phyloP scores from a whole-genome alignment of 2,329 filamentous ascomycete species.

The Paecilomyces sp. region DNA sequence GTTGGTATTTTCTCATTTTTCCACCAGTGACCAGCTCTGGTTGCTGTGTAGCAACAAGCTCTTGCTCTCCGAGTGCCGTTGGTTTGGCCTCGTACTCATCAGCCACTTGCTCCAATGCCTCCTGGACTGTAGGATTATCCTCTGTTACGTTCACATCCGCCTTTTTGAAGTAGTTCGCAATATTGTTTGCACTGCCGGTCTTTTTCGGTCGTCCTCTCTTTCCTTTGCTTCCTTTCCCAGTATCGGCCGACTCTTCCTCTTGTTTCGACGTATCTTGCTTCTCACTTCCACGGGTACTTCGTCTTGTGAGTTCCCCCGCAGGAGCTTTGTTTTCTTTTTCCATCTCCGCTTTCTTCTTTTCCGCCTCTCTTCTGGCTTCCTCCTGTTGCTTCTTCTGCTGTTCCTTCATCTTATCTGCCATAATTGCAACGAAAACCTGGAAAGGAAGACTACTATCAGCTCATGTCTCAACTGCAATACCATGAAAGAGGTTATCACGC shows the following conservation, averaged over 20 bases:
- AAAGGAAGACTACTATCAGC: slow-evolving; percentile 3
- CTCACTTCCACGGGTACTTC: slow-evolving; percentile 25
- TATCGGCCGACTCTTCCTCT: slow-evolving; percentile 11
- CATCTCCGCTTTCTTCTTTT: slow-evolving; percentile 22
- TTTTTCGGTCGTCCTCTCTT: slow-evolving; percentile 23
- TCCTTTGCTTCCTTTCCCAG: slow-evolving; percentile 10
- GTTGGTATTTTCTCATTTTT: slow-evolving; percentile 86
- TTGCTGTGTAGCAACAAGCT: slow-evolving; percentile 75
- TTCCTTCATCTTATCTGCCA: slow-evolving; percentile 43
- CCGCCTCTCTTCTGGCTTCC: slow-evolving; percentile 29
- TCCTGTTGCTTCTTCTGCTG: slow-evolving; percentile 38
- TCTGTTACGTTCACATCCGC: slow-evolving; percentile 49
- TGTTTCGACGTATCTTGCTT: slow-evolving; percentile 12
- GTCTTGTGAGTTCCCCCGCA: slow-evolving; percentile 12
- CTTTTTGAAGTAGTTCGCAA: slow-evolving; percentile 56
- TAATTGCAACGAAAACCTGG: slow-evolving; percentile 42
- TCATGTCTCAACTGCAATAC: neutral
- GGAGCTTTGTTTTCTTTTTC: slow-evolving; percentile 18
- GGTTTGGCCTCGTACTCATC: slow-evolving; percentile 52
- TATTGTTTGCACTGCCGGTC: slow-evolving; percentile 33
- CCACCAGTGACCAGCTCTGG: slow-evolving; percentile 79
- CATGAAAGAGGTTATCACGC: slow-evolving; percentile 5
- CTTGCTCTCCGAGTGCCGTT: slow-evolving; percentile 55
- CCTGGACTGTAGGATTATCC: slow-evolving; percentile 47
- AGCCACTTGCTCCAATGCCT: slow-evolving; percentile 53